Evolutionary conservation across 192 early-diverging fungal species (phyloP).

Genomic region (Coemansia aciculifera): DNA sequence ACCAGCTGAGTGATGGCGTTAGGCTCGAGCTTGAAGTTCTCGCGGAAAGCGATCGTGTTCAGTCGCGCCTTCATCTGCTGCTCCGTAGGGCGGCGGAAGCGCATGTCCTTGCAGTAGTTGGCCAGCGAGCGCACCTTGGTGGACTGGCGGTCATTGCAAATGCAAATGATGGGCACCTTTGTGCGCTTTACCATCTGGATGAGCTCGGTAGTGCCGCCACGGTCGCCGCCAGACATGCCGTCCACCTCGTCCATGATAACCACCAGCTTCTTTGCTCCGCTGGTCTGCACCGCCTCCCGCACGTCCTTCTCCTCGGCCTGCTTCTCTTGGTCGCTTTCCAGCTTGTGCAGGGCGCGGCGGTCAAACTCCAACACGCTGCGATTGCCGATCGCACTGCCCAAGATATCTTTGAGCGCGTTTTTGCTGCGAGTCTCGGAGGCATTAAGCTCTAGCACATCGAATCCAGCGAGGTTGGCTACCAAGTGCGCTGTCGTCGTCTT

Average conservation of each 20-base stretch:
- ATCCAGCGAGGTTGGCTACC: slow-evolving; percentile 77
- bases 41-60: slow-evolving; percentile 73
- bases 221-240: slow-evolving; percentile 97
- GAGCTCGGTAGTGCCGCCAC: slow-evolving; percentile 86
- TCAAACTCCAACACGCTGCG: slow-evolving; percentile 64
- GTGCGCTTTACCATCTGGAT: slow-evolving; percentile 89
- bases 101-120: slow-evolving; percentile 79
- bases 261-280: slow-evolving; percentile 52
- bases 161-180: slow-evolving; percentile 93
- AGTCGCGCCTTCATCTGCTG: slow-evolving; percentile 74
- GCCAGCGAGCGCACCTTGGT: slow-evolving; percentile 83
- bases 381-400: slow-evolving; percentile 60
- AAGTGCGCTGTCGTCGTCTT: slow-evolving; percentile 96
- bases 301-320: slow-evolving; percentile 32
- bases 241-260: slow-evolving; percentile 99
- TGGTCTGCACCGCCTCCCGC: slow-evolving; percentile 13
- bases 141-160: slow-evolving; percentile 92
- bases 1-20: slow-evolving; percentile 85
- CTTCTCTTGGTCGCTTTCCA: slow-evolving; percentile 19
- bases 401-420: slow-evolving; percentile 67
- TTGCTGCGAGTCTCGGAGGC: slow-evolving; percentile 95
- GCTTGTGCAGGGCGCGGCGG: slow-evolving; percentile 20
- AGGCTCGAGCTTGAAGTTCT: slow-evolving; percentile 70
- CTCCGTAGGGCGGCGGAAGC: slow-evolving; percentile 74
- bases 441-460: slow-evolving; percentile 90